Percentiles rank a stretch among this genome's conserved stretches.
phyloP scores from a whole-genome alignment of 306 rosid genomes.

The Amphicarpaea edgeworthii region DNA sequence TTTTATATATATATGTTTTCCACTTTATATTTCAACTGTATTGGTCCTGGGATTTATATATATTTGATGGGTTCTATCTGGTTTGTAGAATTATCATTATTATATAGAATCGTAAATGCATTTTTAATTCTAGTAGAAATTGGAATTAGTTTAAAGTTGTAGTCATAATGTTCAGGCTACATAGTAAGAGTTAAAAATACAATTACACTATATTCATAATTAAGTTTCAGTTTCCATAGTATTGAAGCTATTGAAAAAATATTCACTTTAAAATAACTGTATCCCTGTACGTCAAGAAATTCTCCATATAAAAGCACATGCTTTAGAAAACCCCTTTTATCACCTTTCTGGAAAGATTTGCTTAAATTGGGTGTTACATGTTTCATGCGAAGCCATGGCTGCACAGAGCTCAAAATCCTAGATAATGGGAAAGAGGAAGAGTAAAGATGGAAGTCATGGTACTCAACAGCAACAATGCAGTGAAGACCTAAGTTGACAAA shows the following conservation, averaged over 20 bases:
- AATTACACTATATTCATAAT: background rate
- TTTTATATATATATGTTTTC: background rate
- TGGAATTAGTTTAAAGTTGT: background rate
- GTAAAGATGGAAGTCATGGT: no score
- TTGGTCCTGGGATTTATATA: conserved; percentile 17
- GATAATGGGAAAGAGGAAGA: no score
- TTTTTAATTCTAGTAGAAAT: background rate
- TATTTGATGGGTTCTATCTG: conserved; percentile 12
- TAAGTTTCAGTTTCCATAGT: conserved; percentile 8
- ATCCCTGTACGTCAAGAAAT: no score
- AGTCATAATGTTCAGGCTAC: conserved; percentile 31
- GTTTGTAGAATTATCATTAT: conserved; percentile 27
- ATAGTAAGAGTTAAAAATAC: conserved; percentile 15
- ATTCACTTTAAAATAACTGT: no score
- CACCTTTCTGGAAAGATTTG: no score
- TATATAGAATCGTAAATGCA: background rate
- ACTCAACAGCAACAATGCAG: no score
- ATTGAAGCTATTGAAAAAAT: background rate
- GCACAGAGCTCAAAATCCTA: no score
- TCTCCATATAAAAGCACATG: no score
- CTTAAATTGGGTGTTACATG: no score
- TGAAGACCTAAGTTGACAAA: no score
- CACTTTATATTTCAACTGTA: conserved; percentile 18
- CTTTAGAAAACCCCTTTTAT: no score
- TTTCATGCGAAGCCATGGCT: no score